phyloP scores from a whole-genome alignment of 352 stramenopile genomes.

The Phytophthora hybrid region DNA sequence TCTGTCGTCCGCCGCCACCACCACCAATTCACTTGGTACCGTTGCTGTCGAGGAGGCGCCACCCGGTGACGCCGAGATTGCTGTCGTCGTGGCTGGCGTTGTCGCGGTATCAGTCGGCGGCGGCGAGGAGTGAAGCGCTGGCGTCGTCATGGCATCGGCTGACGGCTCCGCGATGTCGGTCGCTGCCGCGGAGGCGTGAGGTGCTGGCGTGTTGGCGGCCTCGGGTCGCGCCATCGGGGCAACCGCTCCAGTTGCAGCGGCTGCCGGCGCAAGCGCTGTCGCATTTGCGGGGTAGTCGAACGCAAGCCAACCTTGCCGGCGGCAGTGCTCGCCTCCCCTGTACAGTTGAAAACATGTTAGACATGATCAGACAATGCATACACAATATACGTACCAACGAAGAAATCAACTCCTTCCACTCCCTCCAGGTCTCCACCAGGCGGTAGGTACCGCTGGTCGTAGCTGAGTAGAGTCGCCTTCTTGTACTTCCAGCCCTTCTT shows the following conservation, averaged over 20 bases:
- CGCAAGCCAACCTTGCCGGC: not conserved
- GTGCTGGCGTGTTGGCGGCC: not conserved
- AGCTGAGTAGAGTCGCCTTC: not conserved
- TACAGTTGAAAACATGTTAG: not conserved
- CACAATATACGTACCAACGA: not conserved
- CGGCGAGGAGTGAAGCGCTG: not conserved
- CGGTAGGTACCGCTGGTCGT: not conserved
- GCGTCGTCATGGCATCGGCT: not conserved
- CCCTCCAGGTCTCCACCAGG: not conserved
- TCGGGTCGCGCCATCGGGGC: not conserved
- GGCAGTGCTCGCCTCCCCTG: not conserved
- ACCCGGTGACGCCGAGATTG: not conserved
- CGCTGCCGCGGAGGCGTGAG: not conserved
- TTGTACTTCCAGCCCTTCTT: constrained; percentile 4
- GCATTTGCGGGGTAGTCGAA: not conserved
- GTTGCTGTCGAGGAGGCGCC: not conserved
- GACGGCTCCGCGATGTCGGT: not conserved
- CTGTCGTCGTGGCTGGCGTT: not conserved
- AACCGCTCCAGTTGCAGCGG: not conserved
- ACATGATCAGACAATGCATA: not conserved
- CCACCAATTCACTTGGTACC: not conserved
- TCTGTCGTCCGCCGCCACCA: not conserved
- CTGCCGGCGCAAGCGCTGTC: not conserved
- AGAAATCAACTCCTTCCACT: not conserved
- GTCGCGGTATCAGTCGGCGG: not conserved